Base-by-base conservation (phyloP, 2,329 filamentous ascomycete genomes). In the Talaromyces sp. region DNA sequence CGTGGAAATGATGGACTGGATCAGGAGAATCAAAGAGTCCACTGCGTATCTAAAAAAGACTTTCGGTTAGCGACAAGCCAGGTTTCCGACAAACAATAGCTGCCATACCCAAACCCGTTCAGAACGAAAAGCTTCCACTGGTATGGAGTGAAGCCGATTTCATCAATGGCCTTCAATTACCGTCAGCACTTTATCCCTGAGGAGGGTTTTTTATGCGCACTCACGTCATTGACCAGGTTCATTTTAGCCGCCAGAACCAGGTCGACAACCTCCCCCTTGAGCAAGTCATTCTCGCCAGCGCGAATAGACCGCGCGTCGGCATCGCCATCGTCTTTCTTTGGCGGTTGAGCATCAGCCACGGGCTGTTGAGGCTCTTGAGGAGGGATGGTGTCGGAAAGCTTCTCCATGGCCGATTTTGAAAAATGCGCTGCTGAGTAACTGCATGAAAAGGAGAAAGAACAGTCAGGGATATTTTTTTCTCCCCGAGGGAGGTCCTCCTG, bases 171-270 rank as follows among this genome's bases (percentile, higher is more conserved):
- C 75, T 78, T 51, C 17, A 25, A 42, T 17, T 17, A 11, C 13
- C 13, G 36, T 59, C 47, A 57, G 32, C 28, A 25, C n/a, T 30
- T 13, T 54, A 19, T 44, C 28, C 27, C 4, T 25, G n/a, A 30
- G 4, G 25, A 51, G 25, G 13, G 19, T 36, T 13, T 17, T 6
- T 8, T 25, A 52, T 53, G 30, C 44, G 67, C 9, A 59, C 82
- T 74, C 67, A 85, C 85, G 72, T 90, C 83, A 70, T 90, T 90
- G 63, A 90, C 82, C 30, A 90, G 77, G 66, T 86, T 82, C 85
- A 89, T 90, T 72, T 90, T 89, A 47, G 82, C 82, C 66, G 84
- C 84, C 52, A 89, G 74, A 1, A 82, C 85, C 4, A 85, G 84
- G 68, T 89, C 86, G 30, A 84, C 74, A 19, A 61, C 54, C 47